Evolutionary conservation across 768 basidiomycete species (phyloP).

Genomic region (Fibroporia radiculosa): DNA sequence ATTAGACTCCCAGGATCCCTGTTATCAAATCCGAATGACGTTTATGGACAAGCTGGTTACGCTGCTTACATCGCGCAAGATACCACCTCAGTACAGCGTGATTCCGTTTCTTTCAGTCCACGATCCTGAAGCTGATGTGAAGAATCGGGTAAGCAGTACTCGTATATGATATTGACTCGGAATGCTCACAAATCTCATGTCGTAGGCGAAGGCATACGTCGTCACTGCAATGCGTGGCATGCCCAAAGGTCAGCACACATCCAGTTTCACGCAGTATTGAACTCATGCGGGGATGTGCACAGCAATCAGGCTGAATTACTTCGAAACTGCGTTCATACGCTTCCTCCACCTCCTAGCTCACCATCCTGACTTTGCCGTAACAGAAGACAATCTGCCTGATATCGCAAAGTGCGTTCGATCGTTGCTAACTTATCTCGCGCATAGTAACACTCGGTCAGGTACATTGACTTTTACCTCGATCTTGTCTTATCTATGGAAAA

Average conservation of each 20-base stretch:
- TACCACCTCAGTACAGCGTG: constrained; percentile 69
- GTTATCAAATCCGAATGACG: constrained; percentile 72
- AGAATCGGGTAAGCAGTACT: constrained; percentile 41
- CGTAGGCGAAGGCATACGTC: constrained; percentile 52
- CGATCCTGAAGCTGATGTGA: constrained; percentile 84
- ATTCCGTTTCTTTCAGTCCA: constrained; percentile 85
- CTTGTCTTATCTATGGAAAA: constrained; percentile 74
- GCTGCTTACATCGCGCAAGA: constrained; percentile 54
- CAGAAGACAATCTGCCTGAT: constrained; percentile 62
- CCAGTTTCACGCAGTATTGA: too few relatives aligned
- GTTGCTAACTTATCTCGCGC: background rate
- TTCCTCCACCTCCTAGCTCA: constrained; percentile 85
- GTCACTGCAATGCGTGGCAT: constrained; percentile 38
- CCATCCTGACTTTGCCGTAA: constrained; percentile 82
- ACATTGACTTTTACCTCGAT: constrained; percentile 83
- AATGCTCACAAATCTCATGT: background rate
- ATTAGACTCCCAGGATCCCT: constrained; percentile 57
- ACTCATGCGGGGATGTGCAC: too few relatives aligned
- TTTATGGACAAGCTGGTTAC: constrained; percentile 72
- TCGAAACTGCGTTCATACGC: constrained; percentile 82
- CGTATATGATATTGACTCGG: background rate
- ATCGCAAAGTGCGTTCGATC: constrained; percentile 62
- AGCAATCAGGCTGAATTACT: constrained; percentile 53
- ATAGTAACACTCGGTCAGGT: constrained; percentile 39
- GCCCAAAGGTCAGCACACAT: constrained; percentile 31